Evolutionary conservation across 2,329 filamentous ascomycete species (phyloP).

Genomic region (Blumeria hordei): DNA sequence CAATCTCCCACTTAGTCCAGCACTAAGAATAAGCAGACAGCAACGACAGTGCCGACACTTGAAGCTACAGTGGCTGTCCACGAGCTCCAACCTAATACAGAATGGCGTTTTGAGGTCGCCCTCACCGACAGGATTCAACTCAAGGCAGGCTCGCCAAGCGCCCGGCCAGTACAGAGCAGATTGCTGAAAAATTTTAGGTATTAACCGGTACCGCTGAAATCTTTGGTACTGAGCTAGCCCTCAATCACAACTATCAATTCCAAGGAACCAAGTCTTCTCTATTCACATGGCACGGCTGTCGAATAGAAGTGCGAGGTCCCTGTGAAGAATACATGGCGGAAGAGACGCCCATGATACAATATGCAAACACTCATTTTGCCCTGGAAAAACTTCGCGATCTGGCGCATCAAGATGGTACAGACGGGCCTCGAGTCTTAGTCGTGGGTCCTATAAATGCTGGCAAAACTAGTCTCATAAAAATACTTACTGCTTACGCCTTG

Average conservation of each 20-base stretch:
- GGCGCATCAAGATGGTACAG: constrained; percentile 23
- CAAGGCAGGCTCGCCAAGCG: constrained; percentile 18
- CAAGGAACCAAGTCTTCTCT: constrained; percentile 65
- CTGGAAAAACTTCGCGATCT: constrained; percentile 48
- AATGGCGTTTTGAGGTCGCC: constrained; percentile 60
- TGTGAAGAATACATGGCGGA: constrained; percentile 40
- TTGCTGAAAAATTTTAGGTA: constrained; percentile 28
- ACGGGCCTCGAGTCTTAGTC: constrained; percentile 65
- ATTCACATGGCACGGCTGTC: constrained; percentile 79
- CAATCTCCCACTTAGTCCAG: not conserved
- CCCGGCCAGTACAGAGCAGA: not conserved
- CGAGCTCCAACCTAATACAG: constrained; percentile 36
- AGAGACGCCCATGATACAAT: constrained; percentile 59
- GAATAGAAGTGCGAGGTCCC: constrained; percentile 46
- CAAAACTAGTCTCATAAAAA: constrained; percentile 62
- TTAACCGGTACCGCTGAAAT: constrained; percentile 69
- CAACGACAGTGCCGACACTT: constrained; percentile 10
- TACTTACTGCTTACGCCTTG: constrained; percentile 56
- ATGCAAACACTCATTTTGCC: constrained; percentile 71
- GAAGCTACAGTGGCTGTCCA: constrained; percentile 21
- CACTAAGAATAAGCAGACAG: constrained; percentile 6
- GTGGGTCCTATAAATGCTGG: constrained; percentile 57
- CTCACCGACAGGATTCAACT: constrained; percentile 26
- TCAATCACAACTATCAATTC: constrained; percentile 59
- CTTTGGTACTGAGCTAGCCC: constrained; percentile 81